These are phyloP conservation scores for Hysterium pulicare DNA, from an alignment of 2,329 filamentous ascomycete species.

Conservation along the genomic window DNA sequence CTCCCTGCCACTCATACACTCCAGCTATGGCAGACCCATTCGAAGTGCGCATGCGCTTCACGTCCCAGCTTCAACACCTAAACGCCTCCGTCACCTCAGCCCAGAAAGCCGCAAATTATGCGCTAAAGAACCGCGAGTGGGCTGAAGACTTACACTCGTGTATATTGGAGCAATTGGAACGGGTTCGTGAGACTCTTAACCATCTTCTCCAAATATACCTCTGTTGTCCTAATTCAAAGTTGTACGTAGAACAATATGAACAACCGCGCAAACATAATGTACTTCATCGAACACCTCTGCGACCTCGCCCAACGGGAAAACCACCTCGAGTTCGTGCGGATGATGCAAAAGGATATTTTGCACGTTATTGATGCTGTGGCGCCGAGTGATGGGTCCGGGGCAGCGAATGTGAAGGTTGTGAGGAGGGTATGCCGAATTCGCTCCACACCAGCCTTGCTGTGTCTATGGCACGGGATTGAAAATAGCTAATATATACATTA, in stretches of 20 bases:
- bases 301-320: constrained; percentile 76
- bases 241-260: constrained; percentile 97
- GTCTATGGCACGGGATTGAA: too few relatives aligned
- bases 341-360: constrained; percentile 93
- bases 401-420: constrained; percentile 91
- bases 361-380: constrained; percentile 89
- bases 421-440: constrained; percentile 61
- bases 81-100: constrained; percentile 86
- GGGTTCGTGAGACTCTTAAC: constrained; percentile 51
- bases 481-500: too few relatives aligned
- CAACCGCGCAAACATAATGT: constrained; percentile 97
- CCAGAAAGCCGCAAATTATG: constrained; percentile 92
- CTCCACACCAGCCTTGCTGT: too few relatives aligned
- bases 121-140: constrained; percentile 88
- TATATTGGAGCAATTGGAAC: constrained; percentile 91
- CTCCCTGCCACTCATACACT: neutral
- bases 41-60: constrained; percentile 98
- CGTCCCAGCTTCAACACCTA: constrained; percentile 80
- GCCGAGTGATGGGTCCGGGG: constrained; percentile 79
- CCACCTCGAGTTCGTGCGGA: constrained; percentile 78
- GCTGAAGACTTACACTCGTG: constrained; percentile 97
- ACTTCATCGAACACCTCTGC: constrained; percentile 93
- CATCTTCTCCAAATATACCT: too few relatives aligned
- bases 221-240: too few relatives aligned
- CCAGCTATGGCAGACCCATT: constrained; percentile 77